Percentiles rank a stretch among this genome's conserved stretches.
phyloP scores from a whole-genome alignment of 73 alveolate species.

The Urostyla sp. region DNA sequence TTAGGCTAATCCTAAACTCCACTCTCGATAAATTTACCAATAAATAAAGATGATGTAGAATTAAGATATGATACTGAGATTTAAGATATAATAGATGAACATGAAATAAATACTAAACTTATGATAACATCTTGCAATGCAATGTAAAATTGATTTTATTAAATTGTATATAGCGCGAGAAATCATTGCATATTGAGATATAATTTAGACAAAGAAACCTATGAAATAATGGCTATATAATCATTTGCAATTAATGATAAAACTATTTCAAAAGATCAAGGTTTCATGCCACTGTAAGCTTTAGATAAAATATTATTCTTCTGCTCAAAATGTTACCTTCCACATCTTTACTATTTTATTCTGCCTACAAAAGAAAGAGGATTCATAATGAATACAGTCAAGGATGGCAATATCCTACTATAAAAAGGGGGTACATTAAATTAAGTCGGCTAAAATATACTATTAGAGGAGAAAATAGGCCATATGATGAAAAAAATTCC shows the following conservation, averaged over 20 bases:
- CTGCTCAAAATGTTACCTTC: slow-evolving; percentile 44
- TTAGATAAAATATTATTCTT: slow-evolving; percentile 19
- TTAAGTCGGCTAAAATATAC: neutral
- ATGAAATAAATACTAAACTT: slow-evolving; percentile 33
- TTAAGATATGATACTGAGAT: neutral
- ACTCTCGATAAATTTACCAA: neutral
- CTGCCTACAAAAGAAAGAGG: slow-evolving; percentile 31
- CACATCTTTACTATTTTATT: slow-evolving; percentile 45
- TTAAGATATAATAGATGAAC: neutral
- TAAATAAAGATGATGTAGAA: neutral
- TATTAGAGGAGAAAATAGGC: neutral
- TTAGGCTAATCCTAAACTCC: neutral
- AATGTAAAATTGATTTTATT: neutral
- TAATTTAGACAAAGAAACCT: slow-evolving; percentile 29
- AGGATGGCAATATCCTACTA: neutral
- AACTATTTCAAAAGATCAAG: neutral
- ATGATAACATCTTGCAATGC: slow-evolving; percentile 40
- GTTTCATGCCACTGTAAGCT: neutral
- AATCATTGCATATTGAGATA: slow-evolving; percentile 30
- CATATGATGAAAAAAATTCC: slow-evolving; percentile 46
- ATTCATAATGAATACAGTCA: neutral
- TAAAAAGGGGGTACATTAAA: neutral
- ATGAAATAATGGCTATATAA: slow-evolving; percentile 27
- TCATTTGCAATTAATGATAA: slow-evolving; percentile 8
- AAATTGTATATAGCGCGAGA: neutral